phyloP scores from a whole-genome alignment of 768 basidiomycete genomes.

The Mycena maculata region DNA sequence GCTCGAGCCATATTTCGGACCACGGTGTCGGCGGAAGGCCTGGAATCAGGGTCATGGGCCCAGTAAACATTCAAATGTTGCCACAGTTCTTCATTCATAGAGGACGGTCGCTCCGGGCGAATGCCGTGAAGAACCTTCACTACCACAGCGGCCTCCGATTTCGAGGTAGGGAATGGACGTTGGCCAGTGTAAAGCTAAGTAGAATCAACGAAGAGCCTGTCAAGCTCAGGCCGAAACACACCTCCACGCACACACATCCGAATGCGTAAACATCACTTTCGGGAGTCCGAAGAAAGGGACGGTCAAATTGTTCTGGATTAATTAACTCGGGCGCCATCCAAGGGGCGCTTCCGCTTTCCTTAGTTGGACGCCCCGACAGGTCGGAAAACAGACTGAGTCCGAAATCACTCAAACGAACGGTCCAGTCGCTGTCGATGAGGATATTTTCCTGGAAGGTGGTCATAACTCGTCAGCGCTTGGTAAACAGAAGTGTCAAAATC shows the following conservation, averaged over 20 bases:
- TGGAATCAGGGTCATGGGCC: background rate
- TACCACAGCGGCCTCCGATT: slow-evolving; percentile 13
- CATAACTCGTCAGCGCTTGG: background rate
- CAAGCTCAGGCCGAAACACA: background rate
- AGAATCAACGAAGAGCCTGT: background rate
- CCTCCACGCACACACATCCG: slow-evolving; percentile 49
- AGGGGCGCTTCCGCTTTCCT: slow-evolving; percentile 36
- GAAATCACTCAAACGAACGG: slow-evolving; percentile 50
- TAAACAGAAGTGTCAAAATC: background rate
- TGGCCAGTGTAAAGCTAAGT: slow-evolving; percentile 28
- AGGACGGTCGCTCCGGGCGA: slow-evolving; percentile 16
- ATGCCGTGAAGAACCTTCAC: slow-evolving; percentile 16
- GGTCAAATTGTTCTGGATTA: slow-evolving; percentile 43
- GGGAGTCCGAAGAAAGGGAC: slow-evolving; percentile 38
- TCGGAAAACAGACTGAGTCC: slow-evolving; percentile 47
- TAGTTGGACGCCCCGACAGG: slow-evolving; percentile 32
- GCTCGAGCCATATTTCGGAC: background rate
- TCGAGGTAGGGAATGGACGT: slow-evolving; percentile 18
- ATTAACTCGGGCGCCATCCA: slow-evolving; percentile 46
- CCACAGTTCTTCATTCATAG: slow-evolving; percentile 20
- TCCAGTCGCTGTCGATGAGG: slow-evolving; percentile 44
- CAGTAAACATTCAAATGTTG: slow-evolving; percentile 7
- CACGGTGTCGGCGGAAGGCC: background rate
- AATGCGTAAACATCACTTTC: slow-evolving; percentile 49
- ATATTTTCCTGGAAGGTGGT: slow-evolving; percentile 43